Conservation (phyloP, 257 asterid species). For the Leonotis leonurus region DNA sequence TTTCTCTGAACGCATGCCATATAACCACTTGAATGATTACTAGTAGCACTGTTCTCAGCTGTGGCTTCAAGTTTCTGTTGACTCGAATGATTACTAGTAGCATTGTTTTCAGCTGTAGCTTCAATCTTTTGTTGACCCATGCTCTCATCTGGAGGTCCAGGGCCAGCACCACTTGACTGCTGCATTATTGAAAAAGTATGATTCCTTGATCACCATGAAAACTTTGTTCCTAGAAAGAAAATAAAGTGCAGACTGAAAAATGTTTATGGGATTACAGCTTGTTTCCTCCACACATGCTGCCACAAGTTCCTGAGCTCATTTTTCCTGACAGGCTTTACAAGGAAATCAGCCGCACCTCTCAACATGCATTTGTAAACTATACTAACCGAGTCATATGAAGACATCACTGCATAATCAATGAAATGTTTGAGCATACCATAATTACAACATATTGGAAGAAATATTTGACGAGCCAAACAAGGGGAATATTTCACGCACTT, state of each 20-base stretch:
- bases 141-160: conserved; percentile 63
- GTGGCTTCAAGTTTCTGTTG: conserved; percentile 30
- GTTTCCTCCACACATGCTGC: conserved; percentile 95
- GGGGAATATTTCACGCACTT: conserved; percentile 39
- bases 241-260: neutral
- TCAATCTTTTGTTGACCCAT: conserved; percentile 65
- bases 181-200: conserved; percentile 8
- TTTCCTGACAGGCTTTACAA: conserved; percentile 75
- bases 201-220: conserved; percentile 10
- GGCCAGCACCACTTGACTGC: conserved; percentile 44
- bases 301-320: conserved; percentile 80
- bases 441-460: neutral
- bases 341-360: conserved; percentile 93
- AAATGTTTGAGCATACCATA: conserved; percentile 1
- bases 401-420: conserved; percentile 67
- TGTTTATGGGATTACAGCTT: conserved; percentile 44
- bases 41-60: conserved; percentile 70
- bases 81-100: conserved; percentile 63
- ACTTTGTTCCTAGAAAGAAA: neutral
- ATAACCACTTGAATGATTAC: conserved; percentile 69
- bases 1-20: conserved; percentile 63
- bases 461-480: neutral
- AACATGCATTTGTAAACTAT: conserved; percentile 81
- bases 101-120: conserved; percentile 81
- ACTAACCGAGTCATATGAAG: conserved; percentile 67